Evolutionary conservation across 208 protist species (phyloP), one percentile per base, ranked within the genome.

Genomic region (Trypanosoma congolense): DNA sequence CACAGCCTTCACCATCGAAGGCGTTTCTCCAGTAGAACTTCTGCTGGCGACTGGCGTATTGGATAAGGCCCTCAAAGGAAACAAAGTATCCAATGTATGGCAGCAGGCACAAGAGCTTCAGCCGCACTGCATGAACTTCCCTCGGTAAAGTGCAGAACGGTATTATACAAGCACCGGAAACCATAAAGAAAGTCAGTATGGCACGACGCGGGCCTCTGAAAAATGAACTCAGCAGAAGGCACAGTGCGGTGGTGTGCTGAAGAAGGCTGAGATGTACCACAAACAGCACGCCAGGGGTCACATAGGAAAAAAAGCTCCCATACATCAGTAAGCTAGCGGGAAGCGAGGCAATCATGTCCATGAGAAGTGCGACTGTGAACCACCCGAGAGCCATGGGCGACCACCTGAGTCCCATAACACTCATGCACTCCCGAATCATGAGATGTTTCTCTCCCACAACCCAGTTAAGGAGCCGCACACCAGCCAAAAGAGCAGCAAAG

Each of bases 361-460:
- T 80, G 36, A 83, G 24, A 21, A 85, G 52, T 22, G 75, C 70
- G 24, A 73, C 75, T 18, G 61, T 55, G 70, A 76, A 87, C 87
- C 87, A 94, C 18, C 82, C 78, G 30, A 70, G 42, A 40, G 82
- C 77, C 59, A 89, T 60, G 59, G 73, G 87, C 2, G 68, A 76
- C 47, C 67, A 83, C 38, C 80, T 74, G 43, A 94, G 67, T 29
- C 83, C 87, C 87, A 94, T 94, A 65, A 94, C 90, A 33, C 90
- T 70, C 87, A 94, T 94, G 31, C 76, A 73, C 64, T 91, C 83
- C 25, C 83, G 80, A 61, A 92, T 80, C 33, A 76, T 68, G 33
- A 70, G 58, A 22, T 75, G 54, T 73, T 94, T 94, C 66, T 94
- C 87, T 44, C 82, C 67, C 24, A 91, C 84, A 50, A 94, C 80